Evolutionary conservation across 345 rosid genomes (phyloP).

Genomic region (Citrus reticulata): DNA sequence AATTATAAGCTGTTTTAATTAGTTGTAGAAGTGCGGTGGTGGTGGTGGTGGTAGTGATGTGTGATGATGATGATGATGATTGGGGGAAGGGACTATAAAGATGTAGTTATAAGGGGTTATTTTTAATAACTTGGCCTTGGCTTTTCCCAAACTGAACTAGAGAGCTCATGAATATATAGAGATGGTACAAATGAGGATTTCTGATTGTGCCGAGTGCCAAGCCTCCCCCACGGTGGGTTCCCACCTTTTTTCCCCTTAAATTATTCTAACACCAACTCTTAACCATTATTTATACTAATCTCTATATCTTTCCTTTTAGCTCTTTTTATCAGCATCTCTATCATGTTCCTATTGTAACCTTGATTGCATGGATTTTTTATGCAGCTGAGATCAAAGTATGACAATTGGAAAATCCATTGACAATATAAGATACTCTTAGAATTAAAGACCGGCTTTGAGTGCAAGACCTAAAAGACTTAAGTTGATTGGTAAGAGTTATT

Average conservation of each 20-base stretch:
- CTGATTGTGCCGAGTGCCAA: constrained; percentile 16
- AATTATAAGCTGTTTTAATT: not conserved
- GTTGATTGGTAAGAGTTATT: too few species aligned
- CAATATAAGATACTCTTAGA: too few species aligned
- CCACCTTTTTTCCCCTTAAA: constrained; percentile 29
- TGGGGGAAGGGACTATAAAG: constrained; percentile 4
- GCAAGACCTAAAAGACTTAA: too few species aligned
- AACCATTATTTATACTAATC: constrained; percentile 15
- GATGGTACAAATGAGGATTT: constrained; percentile 15
- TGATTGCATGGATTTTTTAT: constrained; percentile 1
- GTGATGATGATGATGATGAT: constrained; percentile 1
- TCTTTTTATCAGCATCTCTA: constrained; percentile 7
- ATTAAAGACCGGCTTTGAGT: too few species aligned
- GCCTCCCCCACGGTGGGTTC: constrained; percentile 35
- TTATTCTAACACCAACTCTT: constrained; percentile 32
- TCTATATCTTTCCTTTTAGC: constrained; percentile 8
- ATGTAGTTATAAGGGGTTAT: constrained; percentile 28
- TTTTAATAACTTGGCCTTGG: constrained; percentile 35
- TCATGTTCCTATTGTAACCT: not conserved
- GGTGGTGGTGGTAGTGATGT: not conserved
- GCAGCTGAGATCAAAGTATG: constrained; percentile 15
- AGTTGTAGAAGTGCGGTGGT: not conserved
- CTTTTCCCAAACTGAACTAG: constrained; percentile 45
- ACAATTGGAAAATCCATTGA: not conserved
- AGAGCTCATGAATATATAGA: constrained; percentile 51